A percentile compares a stretch with the other conserved stretches of the same genome.
Evolutionary conservation across 805 yeast genomes (phyloP).

Genomic region (Candida awuae): DNA sequence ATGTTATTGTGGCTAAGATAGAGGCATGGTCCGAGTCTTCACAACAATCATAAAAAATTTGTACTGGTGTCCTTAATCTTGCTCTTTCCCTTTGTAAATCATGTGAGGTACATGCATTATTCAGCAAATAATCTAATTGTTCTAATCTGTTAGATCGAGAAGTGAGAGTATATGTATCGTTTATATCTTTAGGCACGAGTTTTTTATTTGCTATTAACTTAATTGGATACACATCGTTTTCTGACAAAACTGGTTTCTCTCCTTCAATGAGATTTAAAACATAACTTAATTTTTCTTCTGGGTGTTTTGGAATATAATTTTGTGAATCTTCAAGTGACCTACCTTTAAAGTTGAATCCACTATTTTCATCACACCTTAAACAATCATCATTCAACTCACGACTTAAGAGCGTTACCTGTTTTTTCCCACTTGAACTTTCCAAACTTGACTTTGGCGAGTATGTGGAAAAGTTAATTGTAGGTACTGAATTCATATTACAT

Average conservation of each 20-base stretch:
- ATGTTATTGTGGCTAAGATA: slow-evolving; percentile 17
- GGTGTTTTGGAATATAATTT: slow-evolving; percentile 16
- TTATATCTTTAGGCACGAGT: slow-evolving; percentile 16
- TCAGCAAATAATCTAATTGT: slow-evolving; percentile 22
- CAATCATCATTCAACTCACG: too few relatives aligned
- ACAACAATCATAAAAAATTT: slow-evolving; percentile 46
- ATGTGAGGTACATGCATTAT: slow-evolving; percentile 31
- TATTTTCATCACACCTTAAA: too few relatives aligned
- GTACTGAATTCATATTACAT: slow-evolving; percentile 5
- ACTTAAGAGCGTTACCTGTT: too few relatives aligned
- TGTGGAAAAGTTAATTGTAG: not conserved
- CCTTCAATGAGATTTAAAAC: slow-evolving; percentile 20
- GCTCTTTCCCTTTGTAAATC: slow-evolving; percentile 35
- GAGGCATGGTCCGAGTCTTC: slow-evolving; percentile 32
- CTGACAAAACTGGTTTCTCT: slow-evolving; percentile 10
- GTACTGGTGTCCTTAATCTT: slow-evolving; percentile 29
- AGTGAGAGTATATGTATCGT: slow-evolving; percentile 26
- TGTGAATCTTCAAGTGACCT: slow-evolving; percentile 1
- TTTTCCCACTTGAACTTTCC: too few relatives aligned
- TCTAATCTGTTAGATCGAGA: slow-evolving; percentile 19
- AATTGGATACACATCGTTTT: slow-evolving; percentile 20
- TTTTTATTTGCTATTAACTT: slow-evolving; percentile 16
- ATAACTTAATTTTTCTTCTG: slow-evolving; percentile 14
- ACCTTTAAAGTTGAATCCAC: not conserved
- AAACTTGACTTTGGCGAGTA: not conserved